A percentile compares a stretch with the other conserved stretches of the same genome.
Conservation (phyloP, 345 rosid genomes). For the Citrus sp. region DNA sequence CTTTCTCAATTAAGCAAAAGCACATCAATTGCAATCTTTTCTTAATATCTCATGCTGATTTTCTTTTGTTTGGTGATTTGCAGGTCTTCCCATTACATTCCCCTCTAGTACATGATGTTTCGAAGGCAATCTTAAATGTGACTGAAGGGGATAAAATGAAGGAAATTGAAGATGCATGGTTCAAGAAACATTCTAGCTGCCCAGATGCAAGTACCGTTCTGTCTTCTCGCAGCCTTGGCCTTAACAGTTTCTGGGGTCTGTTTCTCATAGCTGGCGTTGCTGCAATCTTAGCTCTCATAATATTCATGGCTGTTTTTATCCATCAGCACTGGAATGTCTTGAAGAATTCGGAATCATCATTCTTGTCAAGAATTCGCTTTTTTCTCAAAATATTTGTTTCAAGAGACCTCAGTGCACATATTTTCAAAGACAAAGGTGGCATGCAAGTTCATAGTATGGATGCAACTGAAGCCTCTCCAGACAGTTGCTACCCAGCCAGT, state of each 20-base stretch:
- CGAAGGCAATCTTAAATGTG: constrained; percentile 30
- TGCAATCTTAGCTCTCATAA: too few relatives aligned
- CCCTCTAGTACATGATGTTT: too few relatives aligned
- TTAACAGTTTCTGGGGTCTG: constrained; percentile 34
- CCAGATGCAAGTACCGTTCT: constrained; percentile 9
- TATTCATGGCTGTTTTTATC: too few relatives aligned
- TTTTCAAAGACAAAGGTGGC: constrained; percentile 15
- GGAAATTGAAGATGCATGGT: constrained; percentile 31
- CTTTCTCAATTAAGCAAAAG: not conserved
- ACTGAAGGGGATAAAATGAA: constrained; percentile 27
- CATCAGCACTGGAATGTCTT: too few relatives aligned
- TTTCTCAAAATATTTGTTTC: constrained; percentile 24
- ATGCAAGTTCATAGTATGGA: constrained; percentile 6
- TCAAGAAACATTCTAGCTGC: constrained; percentile 17
- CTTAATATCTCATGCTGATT: not conserved
- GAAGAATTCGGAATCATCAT: not conserved
- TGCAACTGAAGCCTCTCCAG: constrained; percentile 17
- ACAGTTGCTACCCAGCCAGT: constrained; percentile 6
- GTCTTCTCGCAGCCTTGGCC: constrained; percentile 33
- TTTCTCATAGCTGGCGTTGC: too few relatives aligned
- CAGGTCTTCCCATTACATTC: too few relatives aligned
- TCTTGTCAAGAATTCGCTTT: constrained; percentile 18
- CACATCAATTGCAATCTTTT: not conserved
- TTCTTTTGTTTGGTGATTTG: not conserved
- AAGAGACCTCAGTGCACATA: constrained; percentile 33